Evolutionary conservation across 352 stramenopile species (phyloP).

Genomic region (Pythium pyrilobum): DNA sequence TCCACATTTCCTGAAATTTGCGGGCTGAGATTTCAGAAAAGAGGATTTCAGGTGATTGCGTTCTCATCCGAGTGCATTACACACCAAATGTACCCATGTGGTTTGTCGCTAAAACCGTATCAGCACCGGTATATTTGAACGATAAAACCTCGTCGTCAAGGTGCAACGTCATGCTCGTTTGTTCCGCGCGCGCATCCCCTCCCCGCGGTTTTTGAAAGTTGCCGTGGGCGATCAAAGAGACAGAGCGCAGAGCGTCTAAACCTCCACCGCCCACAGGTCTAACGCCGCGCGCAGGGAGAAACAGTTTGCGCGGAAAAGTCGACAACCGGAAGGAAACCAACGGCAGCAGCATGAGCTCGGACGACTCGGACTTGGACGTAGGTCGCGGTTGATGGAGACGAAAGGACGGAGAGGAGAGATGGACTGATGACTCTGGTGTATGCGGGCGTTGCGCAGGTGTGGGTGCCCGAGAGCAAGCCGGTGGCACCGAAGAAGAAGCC

Average conservation of each 20-base stretch:
- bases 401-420: slow-evolving; percentile 13
- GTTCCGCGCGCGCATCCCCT: slow-evolving; percentile 9
- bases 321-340: slow-evolving; percentile 8
- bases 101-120: no score
- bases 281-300: neutral
- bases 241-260: slow-evolving; percentile 3
- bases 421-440: slow-evolving; percentile 16
- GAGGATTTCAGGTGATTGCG: no score
- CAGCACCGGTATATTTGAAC: no score
- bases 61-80: no score
- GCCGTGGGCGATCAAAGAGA: slow-evolving; percentile 8
- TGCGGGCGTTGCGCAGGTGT: slow-evolving; percentile 17
- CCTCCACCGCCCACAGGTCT: neutral
- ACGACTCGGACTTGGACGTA: slow-evolving; percentile 15
- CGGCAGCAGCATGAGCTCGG: slow-evolving; percentile 12
- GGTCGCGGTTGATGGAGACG: neutral
- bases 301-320: neutral
- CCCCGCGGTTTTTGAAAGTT: slow-evolving; percentile 17
- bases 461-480: slow-evolving; percentile 20
- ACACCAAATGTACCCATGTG: no score
- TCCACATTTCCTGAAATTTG: no score
- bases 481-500: slow-evolving; percentile 13
- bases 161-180: slow-evolving; percentile 5
- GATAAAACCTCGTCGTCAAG: slow-evolving; percentile 15
- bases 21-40: no score